Base-by-base conservation (phyloP, 2,329 filamentous ascomycete species). In the Ophiostoma novo-ulmi region DNA sequence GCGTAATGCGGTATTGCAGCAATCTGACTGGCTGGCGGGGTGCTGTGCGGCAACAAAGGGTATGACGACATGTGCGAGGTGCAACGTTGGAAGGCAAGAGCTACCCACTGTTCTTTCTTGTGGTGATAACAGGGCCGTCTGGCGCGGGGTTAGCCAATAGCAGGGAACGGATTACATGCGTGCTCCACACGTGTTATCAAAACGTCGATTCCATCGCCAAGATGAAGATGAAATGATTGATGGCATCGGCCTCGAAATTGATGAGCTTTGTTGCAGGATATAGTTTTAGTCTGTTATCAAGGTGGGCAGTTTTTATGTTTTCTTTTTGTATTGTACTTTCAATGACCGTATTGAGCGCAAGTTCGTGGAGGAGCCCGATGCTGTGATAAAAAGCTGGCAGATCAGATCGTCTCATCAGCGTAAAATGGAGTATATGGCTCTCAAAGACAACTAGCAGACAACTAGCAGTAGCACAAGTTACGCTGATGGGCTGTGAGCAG, bases 1-100 rank as follows among this genome's bases (percentile, higher is more conserved):
- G 26, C 38, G 69, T 68, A 68, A 71, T 71, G 63, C 67, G 58
- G 13, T 58, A 72, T 71, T 71, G 41, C 58, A 52, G 70, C 64
- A 38, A 5, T 38, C 55, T 71, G 20, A 71, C 68, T 72, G 71
- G 71, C 36, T 61, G 63, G 67, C 55, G 67, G 63, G 41, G 68
- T 55, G 61, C 14, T 13, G 26, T 64, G 26, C 26, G 26, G 22
- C 38, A 58, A 13, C n/a, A 22, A 8, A 44, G 48, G 14, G 36
- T 70, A 71, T 72, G 71, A 72, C 71, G 71, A 69, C 70, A 72
- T 72, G 41, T 1, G 5, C n/a, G 44, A 44, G 22, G 67, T 36
- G 35, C 26, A 41, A 48, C 64, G 52, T 11, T 1, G 26, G n/a
- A 58, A 38, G 61, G 48, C 48, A 64, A 38, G 61, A 64, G 31